These are phyloP conservation scores for Fusarium oligoseptatum DNA, from an alignment of 2,329 filamentous ascomycete species.

Conservation along the genomic window DNA sequence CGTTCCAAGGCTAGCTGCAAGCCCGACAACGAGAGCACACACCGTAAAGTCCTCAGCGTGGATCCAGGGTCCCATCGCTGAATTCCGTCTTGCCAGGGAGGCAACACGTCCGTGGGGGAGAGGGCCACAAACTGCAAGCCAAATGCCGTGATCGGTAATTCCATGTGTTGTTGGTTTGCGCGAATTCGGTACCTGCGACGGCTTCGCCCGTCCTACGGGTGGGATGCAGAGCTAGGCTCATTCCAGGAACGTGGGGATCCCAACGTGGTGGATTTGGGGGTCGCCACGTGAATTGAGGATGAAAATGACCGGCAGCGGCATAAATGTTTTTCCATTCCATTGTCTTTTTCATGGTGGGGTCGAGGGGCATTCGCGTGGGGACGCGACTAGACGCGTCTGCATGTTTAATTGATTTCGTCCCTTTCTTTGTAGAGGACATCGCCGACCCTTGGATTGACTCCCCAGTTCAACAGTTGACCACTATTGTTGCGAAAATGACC, in stretches of 20 bases:
- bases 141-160: constrained; percentile 20
- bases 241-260: not conserved
- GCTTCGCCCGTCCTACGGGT: constrained; percentile 12
- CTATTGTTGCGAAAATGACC: constrained; percentile 31
- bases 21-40: not conserved
- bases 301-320: constrained; percentile 3
- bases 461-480: not conserved
- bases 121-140: not conserved
- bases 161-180: constrained; percentile 33
- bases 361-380: constrained; percentile 11
- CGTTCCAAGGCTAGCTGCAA: not conserved
- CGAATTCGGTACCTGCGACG: constrained; percentile 30
- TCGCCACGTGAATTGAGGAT: not conserved
- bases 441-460: not conserved
- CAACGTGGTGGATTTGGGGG: not conserved
- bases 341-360: constrained; percentile 8
- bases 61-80: not conserved
- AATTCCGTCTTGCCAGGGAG: not conserved
- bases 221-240: constrained; percentile 9
- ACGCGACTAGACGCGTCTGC: constrained; percentile 26
- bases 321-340: constrained; percentile 8
- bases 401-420: constrained; percentile 37
- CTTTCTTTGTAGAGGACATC: not conserved
- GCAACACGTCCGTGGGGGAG: not conserved
- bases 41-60: not conserved